A percentile compares a stretch with the other conserved stretches of the same genome.
These are phyloP conservation scores for Hibiscus syriacus DNA, from an alignment of 345 rosid genomes.

Conservation along the genomic window DNA sequence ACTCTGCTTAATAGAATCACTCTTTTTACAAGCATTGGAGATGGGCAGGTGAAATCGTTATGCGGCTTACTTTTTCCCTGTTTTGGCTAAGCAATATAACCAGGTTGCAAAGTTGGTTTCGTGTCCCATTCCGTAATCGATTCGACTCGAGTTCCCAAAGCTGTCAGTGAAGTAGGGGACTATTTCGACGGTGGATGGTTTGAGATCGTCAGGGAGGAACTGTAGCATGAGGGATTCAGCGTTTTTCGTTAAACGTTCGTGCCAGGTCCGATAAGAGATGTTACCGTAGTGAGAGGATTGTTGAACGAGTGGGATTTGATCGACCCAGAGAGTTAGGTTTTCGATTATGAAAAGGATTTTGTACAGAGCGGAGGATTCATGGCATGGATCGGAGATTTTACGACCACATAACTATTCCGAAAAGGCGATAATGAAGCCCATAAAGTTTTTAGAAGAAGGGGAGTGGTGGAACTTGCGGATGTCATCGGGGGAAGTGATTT, in stretches of 20 bases:
- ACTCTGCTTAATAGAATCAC: too few species aligned
- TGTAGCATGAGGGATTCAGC: slow-evolving; percentile 43
- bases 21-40: too few species aligned
- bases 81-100: slow-evolving; percentile 80
- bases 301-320: slow-evolving; percentile 67
- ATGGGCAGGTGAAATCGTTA: too few species aligned
- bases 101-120: slow-evolving; percentile 90
- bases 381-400: slow-evolving; percentile 63
- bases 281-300: slow-evolving; percentile 78
- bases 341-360: slow-evolving; percentile 47
- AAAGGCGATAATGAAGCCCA: slow-evolving; percentile 78
- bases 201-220: slow-evolving; percentile 68
- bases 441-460: slow-evolving; percentile 49
- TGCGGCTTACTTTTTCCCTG: too few species aligned
- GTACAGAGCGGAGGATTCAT: slow-evolving; percentile 39
- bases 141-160: slow-evolving; percentile 79
- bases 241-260: slow-evolving; percentile 40
- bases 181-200: slow-evolving; percentile 55
- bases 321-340: slow-evolving; percentile 55
- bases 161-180: slow-evolving; percentile 78
- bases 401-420: slow-evolving; percentile 65
- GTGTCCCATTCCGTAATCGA: slow-evolving; percentile 87
- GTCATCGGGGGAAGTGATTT: too few species aligned
- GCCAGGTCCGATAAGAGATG: too few species aligned
- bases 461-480: too few species aligned